Percentiles rank a stretch among this genome's conserved stretches.
These are phyloP conservation scores for Rhinocladiella similis DNA, from an alignment of 2,329 filamentous ascomycete species.

Conservation along the genomic window DNA sequence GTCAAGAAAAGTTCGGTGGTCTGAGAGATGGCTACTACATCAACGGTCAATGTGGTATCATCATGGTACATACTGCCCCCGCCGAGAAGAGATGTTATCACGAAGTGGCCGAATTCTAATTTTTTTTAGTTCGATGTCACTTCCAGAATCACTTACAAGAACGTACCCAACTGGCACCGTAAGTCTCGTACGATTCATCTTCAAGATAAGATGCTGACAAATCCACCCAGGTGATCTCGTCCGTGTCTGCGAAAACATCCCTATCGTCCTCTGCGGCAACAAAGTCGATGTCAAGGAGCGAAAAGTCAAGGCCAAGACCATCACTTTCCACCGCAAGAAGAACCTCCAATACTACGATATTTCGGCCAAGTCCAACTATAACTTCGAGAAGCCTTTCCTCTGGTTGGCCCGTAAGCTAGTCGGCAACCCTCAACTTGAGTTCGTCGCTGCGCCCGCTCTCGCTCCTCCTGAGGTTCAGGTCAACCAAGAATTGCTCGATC, in stretches of 20 bases:
- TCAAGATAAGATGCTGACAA: constrained; percentile 14
- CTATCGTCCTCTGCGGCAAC: constrained; percentile 97
- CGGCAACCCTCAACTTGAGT: constrained; percentile 90
- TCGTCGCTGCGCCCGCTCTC: constrained; percentile 91
- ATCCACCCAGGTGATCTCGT: constrained; percentile 77
- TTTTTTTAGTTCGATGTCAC: constrained; percentile 78
- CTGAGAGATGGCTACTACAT: constrained; percentile 99
- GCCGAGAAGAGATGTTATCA: neutral
- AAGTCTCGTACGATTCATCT: constrained; percentile 47
- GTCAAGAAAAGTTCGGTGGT: constrained; percentile 99
- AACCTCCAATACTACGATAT: constrained; percentile 99
- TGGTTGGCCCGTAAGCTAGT: constrained; percentile 99
- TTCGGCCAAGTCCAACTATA: constrained; percentile 99
- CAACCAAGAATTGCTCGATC: constrained; percentile 75
- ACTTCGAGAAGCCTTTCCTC: constrained; percentile 99
- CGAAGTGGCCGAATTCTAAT: neutral
- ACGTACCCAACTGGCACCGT: constrained; percentile 99
- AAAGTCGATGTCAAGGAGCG: constrained; percentile 99
- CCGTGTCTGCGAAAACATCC: constrained; percentile 98
- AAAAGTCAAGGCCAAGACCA: constrained; percentile 99
- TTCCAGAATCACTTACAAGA: constrained; percentile 99
- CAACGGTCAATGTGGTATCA: constrained; percentile 99
- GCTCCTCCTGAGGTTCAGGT: constrained; percentile 90
- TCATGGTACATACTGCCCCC: constrained; percentile 64
- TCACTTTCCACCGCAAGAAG: constrained; percentile 99